These are phyloP conservation scores for Secale cereale DNA, from an alignment of 176 grass and related monocot species.

Conservation along the genomic window DNA sequence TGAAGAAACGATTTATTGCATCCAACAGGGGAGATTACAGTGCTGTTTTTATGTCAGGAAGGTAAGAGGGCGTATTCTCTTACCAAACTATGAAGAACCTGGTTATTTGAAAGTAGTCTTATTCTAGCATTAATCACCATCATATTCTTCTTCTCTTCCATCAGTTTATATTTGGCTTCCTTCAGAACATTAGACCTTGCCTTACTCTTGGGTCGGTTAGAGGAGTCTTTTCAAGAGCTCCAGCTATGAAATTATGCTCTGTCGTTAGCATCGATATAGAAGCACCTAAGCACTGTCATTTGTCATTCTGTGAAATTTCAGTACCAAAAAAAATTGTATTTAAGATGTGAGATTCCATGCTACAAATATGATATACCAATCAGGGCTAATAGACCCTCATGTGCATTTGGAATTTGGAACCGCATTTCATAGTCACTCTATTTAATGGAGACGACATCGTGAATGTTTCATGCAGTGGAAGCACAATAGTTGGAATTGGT, in stretches of 20 bases:
- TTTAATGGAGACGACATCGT: not conserved
- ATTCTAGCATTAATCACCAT: not conserved
- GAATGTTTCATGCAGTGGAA: constrained; percentile 66
- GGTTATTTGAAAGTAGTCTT: not conserved
- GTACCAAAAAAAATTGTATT: not conserved
- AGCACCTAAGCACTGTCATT: not conserved
- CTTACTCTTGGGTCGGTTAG: not conserved
- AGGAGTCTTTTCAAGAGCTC: not conserved
- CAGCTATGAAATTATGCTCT: not conserved
- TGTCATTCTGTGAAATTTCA: not conserved
- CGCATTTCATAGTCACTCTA: not conserved
- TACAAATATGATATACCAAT: not conserved
- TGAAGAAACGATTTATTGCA: constrained; percentile 91
- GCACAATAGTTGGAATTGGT: constrained; percentile 90
- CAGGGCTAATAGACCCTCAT: not conserved
- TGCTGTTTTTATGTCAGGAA: constrained; percentile 99
- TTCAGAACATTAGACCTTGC: not conserved
- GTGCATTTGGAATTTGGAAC: not conserved
- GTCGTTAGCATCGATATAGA: not conserved
- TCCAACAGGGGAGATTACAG: constrained; percentile 60
- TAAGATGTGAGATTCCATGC: not conserved
- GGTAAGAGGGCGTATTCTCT: constrained; percentile 40
- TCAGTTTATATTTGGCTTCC: not conserved
- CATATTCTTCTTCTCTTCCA: not conserved
- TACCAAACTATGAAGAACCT: not conserved